Evolutionary conservation across 169 alveolate genomes (phyloP).

Genomic region (Plasmodium gonderi): DNA sequence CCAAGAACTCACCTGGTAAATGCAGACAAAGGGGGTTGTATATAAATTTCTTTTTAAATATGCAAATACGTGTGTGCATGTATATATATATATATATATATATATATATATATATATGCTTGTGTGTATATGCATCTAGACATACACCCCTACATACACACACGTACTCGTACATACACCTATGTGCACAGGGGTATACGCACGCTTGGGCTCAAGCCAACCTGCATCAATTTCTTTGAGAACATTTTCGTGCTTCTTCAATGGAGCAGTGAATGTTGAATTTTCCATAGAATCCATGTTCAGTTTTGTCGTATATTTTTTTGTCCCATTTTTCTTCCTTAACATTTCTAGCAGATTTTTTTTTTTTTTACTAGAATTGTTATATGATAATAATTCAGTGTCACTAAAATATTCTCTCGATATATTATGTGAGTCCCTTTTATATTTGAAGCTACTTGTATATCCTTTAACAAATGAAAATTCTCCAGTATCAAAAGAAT

Average conservation of each 20-base stretch:
- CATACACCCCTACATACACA: neutral
- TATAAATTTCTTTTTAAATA: neutral
- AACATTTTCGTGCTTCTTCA: neutral
- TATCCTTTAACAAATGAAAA: constrained; percentile 16
- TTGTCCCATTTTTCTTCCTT: neutral
- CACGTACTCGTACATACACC: neutral
- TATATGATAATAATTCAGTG: constrained; percentile 21
- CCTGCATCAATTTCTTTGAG: constrained; percentile 8
- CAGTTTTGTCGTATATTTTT: neutral
- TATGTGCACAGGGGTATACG: neutral
- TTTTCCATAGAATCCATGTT: neutral
- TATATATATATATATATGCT: neutral
- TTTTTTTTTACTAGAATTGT: constrained; percentile 33
- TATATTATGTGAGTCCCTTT: constrained; percentile 10
- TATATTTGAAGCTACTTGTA: constrained; percentile 20
- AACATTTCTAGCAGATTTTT: constrained; percentile 13
- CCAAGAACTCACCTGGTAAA: constrained; percentile 12
- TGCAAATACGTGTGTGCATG: neutral
- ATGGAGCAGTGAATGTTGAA: neutral
- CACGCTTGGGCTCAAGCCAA: neutral
- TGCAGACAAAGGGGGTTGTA: neutral
- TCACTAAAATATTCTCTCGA: constrained; percentile 35
- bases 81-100: neutral
- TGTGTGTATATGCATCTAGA: neutral
- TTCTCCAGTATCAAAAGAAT: neutral